Evolutionary conservation across 1,284 basidiomycete species (phyloP), one percentile per base, ranked within the genome.

Genomic region (Cystobasidium pallidum): DNA sequence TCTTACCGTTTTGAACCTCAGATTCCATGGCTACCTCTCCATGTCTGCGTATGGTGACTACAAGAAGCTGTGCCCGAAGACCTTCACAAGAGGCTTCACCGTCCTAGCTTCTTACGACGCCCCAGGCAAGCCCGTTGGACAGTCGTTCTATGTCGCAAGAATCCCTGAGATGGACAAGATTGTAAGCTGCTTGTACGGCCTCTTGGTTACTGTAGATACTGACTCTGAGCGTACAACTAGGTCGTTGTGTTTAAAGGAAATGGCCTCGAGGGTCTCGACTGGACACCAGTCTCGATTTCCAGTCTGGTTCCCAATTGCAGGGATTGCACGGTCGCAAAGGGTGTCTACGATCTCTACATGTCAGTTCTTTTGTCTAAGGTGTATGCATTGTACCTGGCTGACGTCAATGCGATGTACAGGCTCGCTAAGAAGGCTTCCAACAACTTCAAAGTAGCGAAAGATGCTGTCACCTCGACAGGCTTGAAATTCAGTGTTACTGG

Each of bases 231-330:
- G 28, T 57, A 32, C 26, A 54, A 51, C 47, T 21, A 74, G n/a
- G 75, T 75, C 17, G 67, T 75, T 43, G 75, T 75, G 30, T 75
- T 75, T 57, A 74, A 72, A 65, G 75, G 75, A 30, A 62, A 62
- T 43, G 26, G 32, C 13, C 52, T 73, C 8, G 43, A 43, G 28
- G 51, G 66, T 17, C 43, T 62, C n/a, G 63, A 61, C 63, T 57
- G 64, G 58, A 65, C 66, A n/a, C 57, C 45, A 19, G 49, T 47
- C 58, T 57, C 47, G 51, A 72, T 75, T 34, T 73, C 74, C 36
- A 70, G 74, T 43, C 41, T 76, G 4, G 71, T 76, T 2, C 24
- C n/a, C 19, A 55, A 71, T 19, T 76, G 75, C 59, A 39, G 32
- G n/a, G 75, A 70, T 8, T 76, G 75, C 61, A 64, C 36, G 30